These are phyloP conservation scores for Papiliotrema terrestris DNA, from an alignment of 1,284 basidiomycete species.

Conservation along the genomic window DNA sequence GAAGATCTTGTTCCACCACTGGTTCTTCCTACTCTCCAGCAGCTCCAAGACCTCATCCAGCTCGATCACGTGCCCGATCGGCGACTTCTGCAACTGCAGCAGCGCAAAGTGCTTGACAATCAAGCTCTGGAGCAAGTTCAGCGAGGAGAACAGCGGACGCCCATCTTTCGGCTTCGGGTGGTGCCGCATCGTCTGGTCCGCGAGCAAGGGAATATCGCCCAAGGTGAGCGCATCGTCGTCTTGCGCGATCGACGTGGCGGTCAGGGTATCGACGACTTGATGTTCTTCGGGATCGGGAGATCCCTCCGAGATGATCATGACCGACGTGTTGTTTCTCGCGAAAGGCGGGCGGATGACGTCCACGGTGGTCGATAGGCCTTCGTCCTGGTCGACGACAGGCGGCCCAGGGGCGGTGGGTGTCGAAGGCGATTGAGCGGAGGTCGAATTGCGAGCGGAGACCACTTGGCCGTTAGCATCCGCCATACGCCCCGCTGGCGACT, in stretches of 20 bases:
- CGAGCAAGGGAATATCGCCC: conserved; percentile 92
- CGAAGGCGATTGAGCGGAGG: not conserved
- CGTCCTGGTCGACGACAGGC: conserved; percentile 13
- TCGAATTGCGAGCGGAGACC: conserved; percentile 30
- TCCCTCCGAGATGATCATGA: conserved; percentile 84
- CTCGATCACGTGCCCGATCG: conserved; percentile 76
- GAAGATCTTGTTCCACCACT: conserved; percentile 96
- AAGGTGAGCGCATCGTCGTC: conserved; percentile 84
- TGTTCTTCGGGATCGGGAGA: conserved; percentile 23
- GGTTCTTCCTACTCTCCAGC: conserved; percentile 87
- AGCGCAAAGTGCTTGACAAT: conserved; percentile 92
- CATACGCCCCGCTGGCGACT: conserved; percentile 86
- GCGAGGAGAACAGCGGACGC: conserved; percentile 76
- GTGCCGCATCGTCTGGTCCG: conserved; percentile 70
- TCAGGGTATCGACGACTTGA: conserved; percentile 20
- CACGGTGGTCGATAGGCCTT: conserved; percentile 24
- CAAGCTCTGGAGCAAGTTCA: conserved; percentile 77
- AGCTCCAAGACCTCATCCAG: conserved; percentile 91
- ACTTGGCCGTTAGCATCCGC: conserved; percentile 63
- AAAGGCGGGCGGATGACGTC: conserved; percentile 67
- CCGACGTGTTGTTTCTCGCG: conserved; percentile 76
- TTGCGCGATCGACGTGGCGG: conserved; percentile 15
- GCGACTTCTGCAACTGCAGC: conserved; percentile 69
- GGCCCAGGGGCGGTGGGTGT: conserved; percentile 1
- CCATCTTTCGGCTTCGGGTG: conserved; percentile 48